Evolutionary conservation across 805 yeast genomes (phyloP), one percentile per base, ranked within the genome.

Genomic region (Wickerhamomyces bisporus): DNA sequence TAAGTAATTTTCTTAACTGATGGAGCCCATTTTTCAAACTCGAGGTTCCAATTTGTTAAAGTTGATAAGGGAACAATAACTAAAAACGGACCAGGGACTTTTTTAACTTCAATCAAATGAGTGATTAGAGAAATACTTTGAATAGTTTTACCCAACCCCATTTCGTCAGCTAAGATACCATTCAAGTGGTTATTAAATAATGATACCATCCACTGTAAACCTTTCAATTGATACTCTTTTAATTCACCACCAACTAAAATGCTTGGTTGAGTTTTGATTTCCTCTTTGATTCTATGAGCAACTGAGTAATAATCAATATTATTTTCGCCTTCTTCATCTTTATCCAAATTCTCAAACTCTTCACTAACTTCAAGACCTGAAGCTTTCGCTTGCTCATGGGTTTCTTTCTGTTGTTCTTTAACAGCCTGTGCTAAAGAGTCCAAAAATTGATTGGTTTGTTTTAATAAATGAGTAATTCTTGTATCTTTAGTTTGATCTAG

Each of bases 171-270:
- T 41, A 93, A 65, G 48, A 93, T 93, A 70, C 99, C 99, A 58
- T 93, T 93, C 53, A 93, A 72, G 60, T 87, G 95, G 63, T 93
- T 93, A 59, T 93, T 93, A 66, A 75, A 93, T 42, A 93, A 65
- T 0, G 98, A 93, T 3, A 93, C 95, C 98, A 93, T 93, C 99
- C 99, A 93, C 58, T 93, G 96, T 40, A 93, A 70, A 57, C 99
- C 99, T 58, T 84, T 84, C 34, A 93, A 25, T 64, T 93, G 95
- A 58, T 85, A 85, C 52, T 85, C 94, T 57, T 85, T 85, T 55
- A 85, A 66, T 26, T 71, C 70, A 50, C 95, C 95, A 43, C 94
- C 94, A 26, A 85, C 76, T 36, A 85, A 64, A 16, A 83, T 74
- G 3, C 68, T 43, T 3, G 95, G 88, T 53, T 85, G 95, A 37